These are phyloP conservation scores for Haematococcus sp. DNA, from an alignment of 139 green algal genomes.

Conservation along the genomic window DNA sequence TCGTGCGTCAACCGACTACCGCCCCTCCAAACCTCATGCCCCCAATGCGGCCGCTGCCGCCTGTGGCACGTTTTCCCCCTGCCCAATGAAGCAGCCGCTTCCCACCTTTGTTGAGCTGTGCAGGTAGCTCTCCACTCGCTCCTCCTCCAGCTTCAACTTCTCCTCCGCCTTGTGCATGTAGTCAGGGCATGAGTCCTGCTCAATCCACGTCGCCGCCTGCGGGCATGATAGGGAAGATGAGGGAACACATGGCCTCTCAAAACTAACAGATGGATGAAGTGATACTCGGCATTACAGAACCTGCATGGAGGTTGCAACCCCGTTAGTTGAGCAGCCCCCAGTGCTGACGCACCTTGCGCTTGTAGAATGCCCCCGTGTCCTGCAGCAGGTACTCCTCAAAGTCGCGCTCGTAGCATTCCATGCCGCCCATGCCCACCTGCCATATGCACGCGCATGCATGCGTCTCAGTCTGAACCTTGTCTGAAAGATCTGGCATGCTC, in stretches of 20 bases:
- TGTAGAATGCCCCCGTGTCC: slow-evolving; percentile 84
- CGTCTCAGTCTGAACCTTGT: background rate
- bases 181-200: slow-evolving; percentile 92
- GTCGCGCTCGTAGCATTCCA: slow-evolving; percentile 93
- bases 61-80: too few species aligned
- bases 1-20: too few species aligned
- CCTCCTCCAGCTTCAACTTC: slow-evolving; percentile 85
- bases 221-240: background rate
- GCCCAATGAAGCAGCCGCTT: background rate
- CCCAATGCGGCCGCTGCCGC: too few species aligned
- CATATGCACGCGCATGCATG: too few species aligned
- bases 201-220: slow-evolving; percentile 29
- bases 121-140: slow-evolving; percentile 91
- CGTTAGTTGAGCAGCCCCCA: too few species aligned
- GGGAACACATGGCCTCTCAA: too few species aligned
- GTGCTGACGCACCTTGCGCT: slow-evolving; percentile 48
- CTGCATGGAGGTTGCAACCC: too few species aligned
- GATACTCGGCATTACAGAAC: too few species aligned
- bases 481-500: background rate
- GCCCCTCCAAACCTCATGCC: too few species aligned
- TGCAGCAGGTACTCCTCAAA: slow-evolving; percentile 90
- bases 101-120: slow-evolving; percentile 72
- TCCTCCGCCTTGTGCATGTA: slow-evolving; percentile 96
- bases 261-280: too few species aligned
- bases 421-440: slow-evolving; percentile 83